Base-by-base conservation (phyloP, 75 land plant species). In the Pseudotsuga menziesii region DNA sequence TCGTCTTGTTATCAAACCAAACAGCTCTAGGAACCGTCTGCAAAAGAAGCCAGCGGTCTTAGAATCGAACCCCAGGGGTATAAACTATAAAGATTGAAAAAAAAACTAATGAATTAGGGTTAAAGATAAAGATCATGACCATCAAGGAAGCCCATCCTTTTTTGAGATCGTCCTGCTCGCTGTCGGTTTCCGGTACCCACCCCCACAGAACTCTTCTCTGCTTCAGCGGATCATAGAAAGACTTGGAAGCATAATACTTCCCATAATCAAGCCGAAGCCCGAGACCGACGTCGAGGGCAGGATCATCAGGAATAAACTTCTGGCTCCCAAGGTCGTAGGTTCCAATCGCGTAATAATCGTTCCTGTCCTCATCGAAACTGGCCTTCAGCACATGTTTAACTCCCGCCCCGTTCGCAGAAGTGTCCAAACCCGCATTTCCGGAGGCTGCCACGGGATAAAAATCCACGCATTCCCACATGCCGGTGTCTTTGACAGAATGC, bases 391-490 rank as follows among this genome's bases (percentile, higher is more conserved):
- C 95, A 72, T 97, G 88, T 74, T 85, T 92, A 58, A 89, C 84
- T 7, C 39, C 84, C 0, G 78, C 78, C 27, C 88, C 89, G 35
- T 79, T 78, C 12, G 59, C 55, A 11, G 91, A 89, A 7, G 89
- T 89, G 66, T 94, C 97, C 19, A 94, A 32, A 7, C 91, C 94
- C 5, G 55, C 58, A 23, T 14, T n/a, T 2, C 75, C 83, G 1
- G 64, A 58, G 20, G 58, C 76, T 12, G 87, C 78, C 9, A 94
- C 85, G 3, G 95, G 92, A 66, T 78, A 94, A 79, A 94, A 92
- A 80, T 94, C 98, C 4, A 92, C 88, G 76, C 95, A 92, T 80
- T 94, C 98, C 98, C 98, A 94, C 98, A 92, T 94, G 15, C 98
- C 97, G 11, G 97, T 92, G 29, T 79, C 84, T 12, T 86, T 74